Percentiles rank a stretch among this genome's conserved stretches.
Evolutionary conservation across 805 yeast species (phyloP).

Genomic region (Wickerhamomyces alni): DNA sequence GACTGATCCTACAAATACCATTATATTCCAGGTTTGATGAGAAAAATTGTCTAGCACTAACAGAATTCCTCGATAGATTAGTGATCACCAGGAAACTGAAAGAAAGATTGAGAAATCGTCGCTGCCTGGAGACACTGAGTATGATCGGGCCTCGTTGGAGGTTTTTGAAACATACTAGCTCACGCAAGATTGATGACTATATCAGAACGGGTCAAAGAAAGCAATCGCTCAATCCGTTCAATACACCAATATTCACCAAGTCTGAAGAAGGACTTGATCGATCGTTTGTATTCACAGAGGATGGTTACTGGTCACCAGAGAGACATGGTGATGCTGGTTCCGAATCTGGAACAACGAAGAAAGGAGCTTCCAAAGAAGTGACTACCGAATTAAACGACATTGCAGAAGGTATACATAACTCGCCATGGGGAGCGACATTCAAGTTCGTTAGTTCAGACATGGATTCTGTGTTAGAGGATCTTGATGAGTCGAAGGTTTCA

Average conservation of each 20-base stretch:
- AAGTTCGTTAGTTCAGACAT: no score
- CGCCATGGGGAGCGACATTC: no score
- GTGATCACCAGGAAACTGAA: conserved; percentile 53
- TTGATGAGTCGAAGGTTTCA: background rate
- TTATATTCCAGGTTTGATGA: conserved; percentile 73
- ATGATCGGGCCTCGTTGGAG: conserved; percentile 33
- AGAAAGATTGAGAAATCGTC: conserved; percentile 29
- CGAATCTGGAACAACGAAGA: no score
- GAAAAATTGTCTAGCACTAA: conserved; percentile 66
- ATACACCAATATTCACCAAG: background rate
- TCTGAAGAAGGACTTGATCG: background rate
- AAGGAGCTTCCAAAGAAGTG: no score
- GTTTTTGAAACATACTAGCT: conserved; percentile 13
- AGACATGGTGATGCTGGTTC: no score
- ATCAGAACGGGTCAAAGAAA: background rate
- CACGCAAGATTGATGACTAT: background rate
- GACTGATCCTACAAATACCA: conserved; percentile 62
- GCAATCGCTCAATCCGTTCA: background rate
- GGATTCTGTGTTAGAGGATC: background rate
- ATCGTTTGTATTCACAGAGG: background rate
- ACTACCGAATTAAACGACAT: no score
- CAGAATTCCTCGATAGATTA: conserved; percentile 61
- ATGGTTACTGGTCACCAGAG: conserved; percentile 1
- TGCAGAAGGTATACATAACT: no score
- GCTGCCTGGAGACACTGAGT: conserved; percentile 26